phyloP scores from a whole-genome alignment of 2,329 filamentous ascomycete genomes.

The Calonectria henricotiae region DNA sequence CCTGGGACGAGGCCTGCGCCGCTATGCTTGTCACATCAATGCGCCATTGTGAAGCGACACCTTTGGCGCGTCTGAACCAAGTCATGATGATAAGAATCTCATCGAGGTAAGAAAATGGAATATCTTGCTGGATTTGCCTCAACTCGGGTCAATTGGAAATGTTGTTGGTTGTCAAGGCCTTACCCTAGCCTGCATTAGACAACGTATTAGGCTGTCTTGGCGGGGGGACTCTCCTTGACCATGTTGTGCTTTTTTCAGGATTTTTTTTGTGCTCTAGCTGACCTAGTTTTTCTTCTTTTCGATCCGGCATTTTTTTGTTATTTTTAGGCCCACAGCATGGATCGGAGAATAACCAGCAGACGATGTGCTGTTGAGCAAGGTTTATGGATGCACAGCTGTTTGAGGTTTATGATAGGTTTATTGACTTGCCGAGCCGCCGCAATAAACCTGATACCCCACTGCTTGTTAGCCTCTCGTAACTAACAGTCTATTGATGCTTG shows the following conservation, averaged over 20 bases:
- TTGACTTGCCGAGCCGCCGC: constrained; percentile 19
- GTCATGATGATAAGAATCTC: neutral
- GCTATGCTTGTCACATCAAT: neutral
- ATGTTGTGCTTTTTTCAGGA: neutral
- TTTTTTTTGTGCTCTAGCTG: neutral
- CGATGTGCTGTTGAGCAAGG: constrained; percentile 33
- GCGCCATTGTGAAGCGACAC: neutral
- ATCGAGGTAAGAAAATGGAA: no score
- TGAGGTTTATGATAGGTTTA: constrained; percentile 29
- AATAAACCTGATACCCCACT: constrained; percentile 31
- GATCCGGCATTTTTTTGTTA: neutral
- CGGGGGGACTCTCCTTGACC: neutral
- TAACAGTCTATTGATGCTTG: constrained; percentile 1
- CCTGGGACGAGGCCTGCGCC: neutral
- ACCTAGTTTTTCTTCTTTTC: constrained; percentile 15
- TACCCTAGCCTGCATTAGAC: constrained; percentile 6
- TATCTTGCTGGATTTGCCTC: neutral
- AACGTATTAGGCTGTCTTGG: constrained; percentile 9
- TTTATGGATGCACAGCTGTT: constrained; percentile 29
- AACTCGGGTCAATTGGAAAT: neutral
- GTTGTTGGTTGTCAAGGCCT: constrained; percentile 10
- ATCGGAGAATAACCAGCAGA: constrained; percentile 38
- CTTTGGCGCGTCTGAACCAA: neutral
- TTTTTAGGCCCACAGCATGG: constrained; percentile 22
- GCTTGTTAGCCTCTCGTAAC: neutral